Conservation (phyloP, 305 asterid genomes). For the Rubia occidens region DNA sequence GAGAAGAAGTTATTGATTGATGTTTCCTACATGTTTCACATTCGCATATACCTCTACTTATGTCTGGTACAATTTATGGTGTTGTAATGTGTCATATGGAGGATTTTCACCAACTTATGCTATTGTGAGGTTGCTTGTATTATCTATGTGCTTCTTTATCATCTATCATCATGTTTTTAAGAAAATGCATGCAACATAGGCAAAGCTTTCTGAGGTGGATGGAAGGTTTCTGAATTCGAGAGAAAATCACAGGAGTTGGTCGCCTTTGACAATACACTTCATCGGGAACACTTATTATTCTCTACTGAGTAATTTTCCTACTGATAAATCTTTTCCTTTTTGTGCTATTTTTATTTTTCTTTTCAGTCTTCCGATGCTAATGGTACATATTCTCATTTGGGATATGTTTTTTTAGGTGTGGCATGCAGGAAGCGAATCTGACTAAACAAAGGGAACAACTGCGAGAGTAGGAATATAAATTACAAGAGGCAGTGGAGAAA, state of each 20-base stretch:
- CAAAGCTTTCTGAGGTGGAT: constrained; percentile 84
- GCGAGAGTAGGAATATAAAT: constrained; percentile 77
- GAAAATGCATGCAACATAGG: constrained; percentile 70
- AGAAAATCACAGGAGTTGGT: constrained; percentile 60
- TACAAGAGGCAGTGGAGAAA: constrained; percentile 64
- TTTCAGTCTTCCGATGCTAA: neutral
- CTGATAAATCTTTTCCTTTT: constrained; percentile 7
- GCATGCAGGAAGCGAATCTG: constrained; percentile 46
- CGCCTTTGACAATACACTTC: constrained; percentile 69
- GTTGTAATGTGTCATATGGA: neutral
- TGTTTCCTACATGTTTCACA: neutral
- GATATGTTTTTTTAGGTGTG: constrained; percentile 49
- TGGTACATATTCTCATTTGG: constrained; percentile 20
- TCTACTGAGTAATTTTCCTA: constrained; percentile 51
- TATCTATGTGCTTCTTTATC: neutral
- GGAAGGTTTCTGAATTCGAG: constrained; percentile 76
- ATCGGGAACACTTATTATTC: constrained; percentile 66
- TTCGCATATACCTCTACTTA: neutral
- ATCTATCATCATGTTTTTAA: neutral
- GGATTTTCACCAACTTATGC: neutral
- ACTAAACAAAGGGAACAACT: constrained; percentile 82
- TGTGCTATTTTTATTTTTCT: neutral
- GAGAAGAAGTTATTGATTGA: neutral
- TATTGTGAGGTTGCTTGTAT: neutral
- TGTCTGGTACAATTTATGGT: neutral